Evolutionary conservation across 768 basidiomycete genomes (phyloP).

Genomic region (Pseudohyphozyma bogoriensis): DNA sequence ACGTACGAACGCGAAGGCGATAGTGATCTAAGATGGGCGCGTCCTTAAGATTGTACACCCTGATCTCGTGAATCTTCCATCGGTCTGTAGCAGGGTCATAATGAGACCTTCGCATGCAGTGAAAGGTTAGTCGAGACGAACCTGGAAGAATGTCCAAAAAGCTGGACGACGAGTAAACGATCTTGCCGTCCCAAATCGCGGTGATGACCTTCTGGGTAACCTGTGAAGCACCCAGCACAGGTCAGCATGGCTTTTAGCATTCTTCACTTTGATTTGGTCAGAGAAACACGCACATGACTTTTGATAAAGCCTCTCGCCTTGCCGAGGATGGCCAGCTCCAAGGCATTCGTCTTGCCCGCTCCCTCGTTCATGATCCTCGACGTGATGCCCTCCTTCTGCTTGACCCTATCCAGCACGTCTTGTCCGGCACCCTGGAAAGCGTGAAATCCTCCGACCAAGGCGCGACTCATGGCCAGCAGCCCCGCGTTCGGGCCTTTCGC

Average conservation of each 20-base stretch:
- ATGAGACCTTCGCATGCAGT: not conserved
- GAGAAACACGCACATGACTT: slow-evolving; percentile 38
- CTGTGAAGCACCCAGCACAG: not conserved
- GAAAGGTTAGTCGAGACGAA: not conserved
- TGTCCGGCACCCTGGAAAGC: slow-evolving; percentile 27
- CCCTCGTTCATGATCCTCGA: slow-evolving; percentile 29
- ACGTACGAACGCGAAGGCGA: slow-evolving; percentile 13
- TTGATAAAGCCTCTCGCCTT: slow-evolving; percentile 31
- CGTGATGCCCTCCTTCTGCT: slow-evolving; percentile 37
- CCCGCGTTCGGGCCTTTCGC: slow-evolving; percentile 1
- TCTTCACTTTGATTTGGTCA: too few relatives aligned
- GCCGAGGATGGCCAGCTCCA: slow-evolving; percentile 24
- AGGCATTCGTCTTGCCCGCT: slow-evolving; percentile 22
- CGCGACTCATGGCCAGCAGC: slow-evolving; percentile 21
- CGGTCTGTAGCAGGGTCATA: slow-evolving; percentile 28
- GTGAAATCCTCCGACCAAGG: slow-evolving; percentile 24
- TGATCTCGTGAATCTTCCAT: slow-evolving; percentile 41
- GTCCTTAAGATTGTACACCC: slow-evolving; percentile 41
- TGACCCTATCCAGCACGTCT: slow-evolving; percentile 19
- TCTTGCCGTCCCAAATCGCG: slow-evolving; percentile 39
- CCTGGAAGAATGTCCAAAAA: slow-evolving; percentile 30
- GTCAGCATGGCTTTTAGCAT: not conserved
- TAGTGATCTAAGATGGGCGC: slow-evolving; percentile 37
- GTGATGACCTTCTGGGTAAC: slow-evolving; percentile 20
- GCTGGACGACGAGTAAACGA: slow-evolving; percentile 40